Base-by-base conservation (phyloP, 495 filamentous ascomycete species). In the Astrothelium macrocarpum region DNA sequence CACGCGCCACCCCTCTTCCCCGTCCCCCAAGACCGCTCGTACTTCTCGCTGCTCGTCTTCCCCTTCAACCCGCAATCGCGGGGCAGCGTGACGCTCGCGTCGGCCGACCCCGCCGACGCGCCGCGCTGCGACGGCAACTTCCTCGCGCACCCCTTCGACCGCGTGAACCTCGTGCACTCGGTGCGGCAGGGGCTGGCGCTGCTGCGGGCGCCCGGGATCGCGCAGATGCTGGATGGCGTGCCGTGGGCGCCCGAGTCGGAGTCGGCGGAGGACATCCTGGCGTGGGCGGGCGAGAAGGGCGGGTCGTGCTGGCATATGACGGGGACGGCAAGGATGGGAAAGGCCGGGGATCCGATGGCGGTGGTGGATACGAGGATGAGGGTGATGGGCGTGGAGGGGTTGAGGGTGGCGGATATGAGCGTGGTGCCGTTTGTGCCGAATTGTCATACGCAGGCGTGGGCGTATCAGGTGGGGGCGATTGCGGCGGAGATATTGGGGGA, bases 51-150 rank as follows among this genome's bases (percentile, higher is more conserved):
- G 63, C 59, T 64, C 61, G 26, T 73, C 58, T 42, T 53, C 74
- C 32, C 67, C 69, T 36, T 59, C n/a, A 63, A 66, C 68, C 77
- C 59, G 74, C 75, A 67, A 61, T 76, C 58, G 71, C 70, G 69
- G 3, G 87, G 87, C 29, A 75, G 77, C 20, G 80, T 85, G 0
- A 76, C 70, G 0, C 76, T 89, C 28, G 75, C 80, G 31, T 85
- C 84, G 1, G 70, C 80, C 0, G 73, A 88, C 70, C 82, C 84
- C 0, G 62, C 70, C 2, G 81, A 75, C 9, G 77, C 80, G n/a
- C 78, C 85, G 0, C 62, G 75, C 0, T 84, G 87, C 66, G 78
- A 87, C 67, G 82, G 84, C 0, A 75, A 75, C 28, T 84, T 82
- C 68, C 73, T 88, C 1, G 69, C 72, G 1, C 62, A 69, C 60